Evolutionary conservation across 139 green algal species (phyloP).

Genomic region (Marvania coccoides): DNA sequence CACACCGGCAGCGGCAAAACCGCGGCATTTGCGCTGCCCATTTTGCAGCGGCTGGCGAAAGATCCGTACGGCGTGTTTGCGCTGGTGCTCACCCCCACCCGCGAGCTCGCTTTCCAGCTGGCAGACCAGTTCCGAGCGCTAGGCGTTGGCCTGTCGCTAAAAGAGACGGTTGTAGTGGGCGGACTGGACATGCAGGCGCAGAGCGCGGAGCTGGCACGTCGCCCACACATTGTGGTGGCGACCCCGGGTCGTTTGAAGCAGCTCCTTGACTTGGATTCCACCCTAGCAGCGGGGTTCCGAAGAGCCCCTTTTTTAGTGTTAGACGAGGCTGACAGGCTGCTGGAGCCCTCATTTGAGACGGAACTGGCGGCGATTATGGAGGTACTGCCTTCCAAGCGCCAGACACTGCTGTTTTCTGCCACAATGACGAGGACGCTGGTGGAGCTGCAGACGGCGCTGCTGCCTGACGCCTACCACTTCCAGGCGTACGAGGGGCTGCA

Average conservation of each 20-base stretch:
- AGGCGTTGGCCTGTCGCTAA: constrained; percentile 66
- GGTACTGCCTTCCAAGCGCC: constrained; percentile 47
- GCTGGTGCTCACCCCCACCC: constrained; percentile 86
- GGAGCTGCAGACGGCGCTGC: constrained; percentile 38
- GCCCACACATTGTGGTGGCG: constrained; percentile 93
- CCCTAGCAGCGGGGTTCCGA: constrained; percentile 30
- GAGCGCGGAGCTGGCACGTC: constrained; percentile 48
- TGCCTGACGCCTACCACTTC: constrained; percentile 56
- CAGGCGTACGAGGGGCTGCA: constrained; percentile 84
- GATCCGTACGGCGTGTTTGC: constrained; percentile 91
- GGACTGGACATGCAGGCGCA: constrained; percentile 84
- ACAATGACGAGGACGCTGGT: constrained; percentile 79
- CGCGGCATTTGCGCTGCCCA: constrained; percentile 94
- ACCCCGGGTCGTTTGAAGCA: constrained; percentile 79
- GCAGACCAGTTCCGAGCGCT: constrained; percentile 88
- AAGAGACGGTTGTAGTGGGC: constrained; percentile 76
- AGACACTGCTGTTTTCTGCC: constrained; percentile 92
- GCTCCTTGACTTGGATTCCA: constrained; percentile 40
- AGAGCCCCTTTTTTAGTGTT: constrained; percentile 74
- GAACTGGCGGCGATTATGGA: constrained; percentile 41
- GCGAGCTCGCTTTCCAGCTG: constrained; percentile 95
- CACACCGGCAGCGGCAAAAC: constrained; percentile 96
- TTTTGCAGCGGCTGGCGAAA: constrained; percentile 77
- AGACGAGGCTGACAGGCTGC: constrained; percentile 91
- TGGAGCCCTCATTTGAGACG: constrained; percentile 79